Base-by-base conservation (phyloP, 2,329 filamentous ascomycete species). In the Saccharata proteae region DNA sequence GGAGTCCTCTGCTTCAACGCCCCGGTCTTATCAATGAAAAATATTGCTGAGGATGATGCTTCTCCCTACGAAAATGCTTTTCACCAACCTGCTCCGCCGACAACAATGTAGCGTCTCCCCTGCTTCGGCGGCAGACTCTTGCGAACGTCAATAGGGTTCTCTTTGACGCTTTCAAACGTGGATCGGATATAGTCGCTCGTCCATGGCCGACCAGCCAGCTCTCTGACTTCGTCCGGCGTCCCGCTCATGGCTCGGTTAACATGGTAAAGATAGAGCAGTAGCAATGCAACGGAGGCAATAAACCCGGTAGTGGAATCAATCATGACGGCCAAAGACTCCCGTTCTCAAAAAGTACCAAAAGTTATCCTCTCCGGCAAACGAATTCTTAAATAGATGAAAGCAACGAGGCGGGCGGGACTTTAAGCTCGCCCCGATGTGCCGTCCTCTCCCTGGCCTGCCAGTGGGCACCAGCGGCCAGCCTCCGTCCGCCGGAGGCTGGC, bases 101-200 rank as follows among this genome's bases (percentile, higher is more conserved):
- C 49, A 16, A 59, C 43, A 12, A 59, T 44, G 36, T 59, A 59
- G 5, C 56, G 51, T 8, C 56, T 46, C 5, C 45, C 40, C 35
- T 54, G 52, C 37, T 49, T 58, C 2, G 52, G 49, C 4, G 55
- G 55, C 6, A 59, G 42, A 29, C 46, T 47, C 28, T 51, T 44
- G 17, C 31, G 42, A 21, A 56, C 43, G 34, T 59, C 51, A 16
- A 53, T 38, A 2, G 52, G 52, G 3, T 36, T 38, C 16, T 48
- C 34, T 13, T 44, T 25, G 17, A 40, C 36, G 32, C 46, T 48
- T 24, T 50, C 35, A 32, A 55, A 58, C 3, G 52, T 46, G 1
- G 38, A 36, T 35, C 42, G 44, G 33, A 57, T 42, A 30, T 57
- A 44, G 12, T 56, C 43, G 2, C 44, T 35, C 0, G 54, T 57